phyloP scores from a whole-genome alignment of 148 eudicot genomes.

The Pouteria glomerata region DNA sequence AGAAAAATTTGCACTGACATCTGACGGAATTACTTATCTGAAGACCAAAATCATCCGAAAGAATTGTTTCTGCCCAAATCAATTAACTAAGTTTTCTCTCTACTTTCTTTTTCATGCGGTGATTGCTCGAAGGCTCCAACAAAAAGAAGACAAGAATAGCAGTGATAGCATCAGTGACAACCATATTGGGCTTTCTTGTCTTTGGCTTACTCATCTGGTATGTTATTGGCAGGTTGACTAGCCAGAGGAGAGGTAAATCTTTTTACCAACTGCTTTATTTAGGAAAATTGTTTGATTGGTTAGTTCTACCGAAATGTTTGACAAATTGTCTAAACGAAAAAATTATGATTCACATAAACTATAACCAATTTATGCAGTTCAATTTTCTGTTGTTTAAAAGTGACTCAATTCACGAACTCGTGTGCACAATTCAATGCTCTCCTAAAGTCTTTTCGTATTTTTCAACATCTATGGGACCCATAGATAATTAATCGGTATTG shows the following conservation, averaged over 20 bases:
- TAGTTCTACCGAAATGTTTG: constrained; percentile 1
- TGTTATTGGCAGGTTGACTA: background rate
- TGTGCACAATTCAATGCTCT: too few species aligned
- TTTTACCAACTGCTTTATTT: too few species aligned
- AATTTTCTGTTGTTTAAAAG: too few species aligned
- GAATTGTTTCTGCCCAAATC: too few species aligned
- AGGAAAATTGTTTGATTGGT: background rate
- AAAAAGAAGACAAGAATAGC: constrained; percentile 1
- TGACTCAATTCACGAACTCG: too few species aligned
- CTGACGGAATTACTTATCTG: too few species aligned
- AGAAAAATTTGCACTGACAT: too few species aligned
- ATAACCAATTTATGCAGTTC: too few species aligned
- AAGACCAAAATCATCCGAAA: too few species aligned
- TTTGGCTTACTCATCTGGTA: background rate
- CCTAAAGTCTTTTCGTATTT: background rate
- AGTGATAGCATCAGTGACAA: constrained; percentile 7
- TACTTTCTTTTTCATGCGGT: background rate
- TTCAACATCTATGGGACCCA: too few species aligned
- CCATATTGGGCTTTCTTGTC: background rate
- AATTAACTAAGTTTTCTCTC: too few species aligned
- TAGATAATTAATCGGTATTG: too few species aligned
- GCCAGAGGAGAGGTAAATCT: background rate
- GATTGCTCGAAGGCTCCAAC: background rate
- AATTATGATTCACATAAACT: background rate
- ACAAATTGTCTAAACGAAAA: background rate